Conservation (phyloP, 495 filamentous ascomycete genomes). For the Aspergillus carlsbadensis region DNA sequence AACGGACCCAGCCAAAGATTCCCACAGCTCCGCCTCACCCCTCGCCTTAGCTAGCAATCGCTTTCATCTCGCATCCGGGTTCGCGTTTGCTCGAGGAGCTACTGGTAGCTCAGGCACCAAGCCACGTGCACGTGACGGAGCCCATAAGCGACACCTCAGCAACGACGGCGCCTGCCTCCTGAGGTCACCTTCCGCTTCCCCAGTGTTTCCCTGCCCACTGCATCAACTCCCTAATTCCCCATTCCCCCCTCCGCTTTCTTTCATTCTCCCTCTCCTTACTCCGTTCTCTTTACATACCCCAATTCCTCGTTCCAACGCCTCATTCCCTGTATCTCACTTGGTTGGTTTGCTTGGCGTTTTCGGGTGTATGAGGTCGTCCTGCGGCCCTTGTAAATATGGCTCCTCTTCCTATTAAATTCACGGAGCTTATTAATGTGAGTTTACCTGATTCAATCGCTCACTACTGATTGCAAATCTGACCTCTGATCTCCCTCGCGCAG, state of each 20-base stretch:
- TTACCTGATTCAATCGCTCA: constrained; percentile 9
- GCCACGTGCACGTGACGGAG: constrained; percentile 34
- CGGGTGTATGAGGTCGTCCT: constrained; percentile 51
- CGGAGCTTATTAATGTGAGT: constrained; percentile 84
- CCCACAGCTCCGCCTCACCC: neutral
- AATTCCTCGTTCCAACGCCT: constrained; percentile 20
- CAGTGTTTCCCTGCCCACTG: constrained; percentile 25
- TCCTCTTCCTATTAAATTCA: constrained; percentile 90
- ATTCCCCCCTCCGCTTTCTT: constrained; percentile 20
- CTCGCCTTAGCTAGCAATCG: neutral
- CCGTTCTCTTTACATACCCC: constrained; percentile 18
- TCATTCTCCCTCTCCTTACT: constrained; percentile 16
- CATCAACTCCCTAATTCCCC: constrained; percentile 20
- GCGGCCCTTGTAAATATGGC: constrained; percentile 61
- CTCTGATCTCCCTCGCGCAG: constrained; percentile 37
- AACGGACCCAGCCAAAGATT: no score
- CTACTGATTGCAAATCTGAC: constrained; percentile 23
- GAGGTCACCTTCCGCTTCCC: constrained; percentile 40
- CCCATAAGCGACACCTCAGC: constrained; percentile 51
- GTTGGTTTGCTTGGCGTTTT: constrained; percentile 47
- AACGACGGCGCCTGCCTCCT: constrained; percentile 43
- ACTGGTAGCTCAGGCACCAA: constrained; percentile 5
- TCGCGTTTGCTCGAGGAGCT: neutral
- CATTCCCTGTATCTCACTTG: constrained; percentile 24
- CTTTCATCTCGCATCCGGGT: neutral